Base-by-base conservation (phyloP, 2,329 filamentous ascomycete genomes). In the Fusarium succisae region DNA sequence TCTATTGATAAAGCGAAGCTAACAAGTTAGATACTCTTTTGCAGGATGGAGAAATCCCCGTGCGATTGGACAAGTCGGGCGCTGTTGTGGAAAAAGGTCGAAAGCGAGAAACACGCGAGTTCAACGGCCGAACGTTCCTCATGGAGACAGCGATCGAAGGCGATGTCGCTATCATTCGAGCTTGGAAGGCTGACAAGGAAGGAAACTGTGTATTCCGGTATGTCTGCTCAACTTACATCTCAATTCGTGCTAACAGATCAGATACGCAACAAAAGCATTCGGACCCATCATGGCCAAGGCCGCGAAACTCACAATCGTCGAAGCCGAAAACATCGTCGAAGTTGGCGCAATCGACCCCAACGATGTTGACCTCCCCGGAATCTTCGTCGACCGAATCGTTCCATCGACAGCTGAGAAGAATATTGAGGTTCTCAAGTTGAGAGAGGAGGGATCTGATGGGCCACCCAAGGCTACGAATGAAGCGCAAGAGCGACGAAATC, bases 311-410 rank as follows among this genome's bases (percentile, higher is more conserved):
- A 92, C 93, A 32, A 95, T 97, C 45, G 93, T 96, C 43, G 94
- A 97, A 80, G 94, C 94, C 3, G 94, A 97, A 65, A 88, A 96
- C 72, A 94, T 97, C 67, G 94, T 97, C 59, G 90, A 92, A 6
- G 82, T 91, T 4, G 94, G 94, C 30, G 89, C 90, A 5, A 91
- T 97, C 44, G 87, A 91, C 60, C 91, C 94, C 6, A 91, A 93
- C 69, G 89, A 91, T 48, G 91, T 97, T 10, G 91, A 96, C 78
- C 86, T 97, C 8, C 93, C 93, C 0, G 94, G 94, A 15, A 95
- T 97, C 75, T 96, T 91, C 80, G 91, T 97, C 78, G 92, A 96
- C 80, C 89, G 94, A 53, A 93, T 97, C 61, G 91, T 97, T 3
- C 92, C 92, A 24, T 90, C 92, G 0, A 94, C 91, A 0, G 88